Conservation (phyloP, 1,139 yeast species). For the Diutina sp. region DNA sequence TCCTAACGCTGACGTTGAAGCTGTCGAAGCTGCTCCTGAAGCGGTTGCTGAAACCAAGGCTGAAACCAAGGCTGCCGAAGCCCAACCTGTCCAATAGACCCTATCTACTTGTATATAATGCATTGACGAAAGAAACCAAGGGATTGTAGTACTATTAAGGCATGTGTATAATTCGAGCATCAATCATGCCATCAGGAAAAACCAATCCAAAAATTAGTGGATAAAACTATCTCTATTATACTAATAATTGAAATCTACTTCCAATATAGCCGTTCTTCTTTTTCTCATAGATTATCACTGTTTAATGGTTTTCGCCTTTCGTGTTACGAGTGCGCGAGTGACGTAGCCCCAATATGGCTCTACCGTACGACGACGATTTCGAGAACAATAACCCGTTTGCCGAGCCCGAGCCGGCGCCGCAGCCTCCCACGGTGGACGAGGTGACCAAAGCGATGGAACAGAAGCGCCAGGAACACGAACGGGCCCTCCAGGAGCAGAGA, state of each 20-base stretch:
- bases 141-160: too few relatives aligned
- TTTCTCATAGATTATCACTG: too few relatives aligned
- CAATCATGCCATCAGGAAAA: too few relatives aligned
- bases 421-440: conserved; percentile 7
- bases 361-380: conserved; percentile 1
- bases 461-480: neutral
- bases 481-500: neutral
- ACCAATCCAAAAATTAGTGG: too few relatives aligned
- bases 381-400: conserved; percentile 1
- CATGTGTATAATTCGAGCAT: too few relatives aligned
- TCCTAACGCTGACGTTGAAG: neutral
- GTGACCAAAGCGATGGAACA: conserved; percentile 18
- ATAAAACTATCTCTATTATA: too few relatives aligned
- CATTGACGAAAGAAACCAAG: too few relatives aligned
- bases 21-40: neutral
- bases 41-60: neutral
- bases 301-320: too few relatives aligned
- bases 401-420: neutral
- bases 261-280: too few relatives aligned
- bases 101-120: neutral
- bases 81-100: neutral
- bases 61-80: neutral
- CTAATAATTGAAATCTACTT: too few relatives aligned
- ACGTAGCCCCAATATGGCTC: neutral
- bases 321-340: neutral